phyloP scores from a whole-genome alignment of 495 filamentous ascomycete species.

The Usnea hakonensis region DNA sequence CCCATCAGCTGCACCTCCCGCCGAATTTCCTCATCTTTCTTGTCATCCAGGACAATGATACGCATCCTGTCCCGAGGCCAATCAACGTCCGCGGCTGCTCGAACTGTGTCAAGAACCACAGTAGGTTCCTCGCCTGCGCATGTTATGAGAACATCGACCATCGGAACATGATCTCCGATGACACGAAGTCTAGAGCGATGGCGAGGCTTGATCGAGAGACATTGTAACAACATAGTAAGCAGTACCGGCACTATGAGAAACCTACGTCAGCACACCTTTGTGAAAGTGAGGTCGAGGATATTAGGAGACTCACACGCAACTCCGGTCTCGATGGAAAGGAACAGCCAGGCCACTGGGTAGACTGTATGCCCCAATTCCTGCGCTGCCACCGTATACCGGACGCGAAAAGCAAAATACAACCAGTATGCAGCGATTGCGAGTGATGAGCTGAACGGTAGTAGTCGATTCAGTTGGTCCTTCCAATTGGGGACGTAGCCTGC shows the following conservation, averaged over 20 bases:
- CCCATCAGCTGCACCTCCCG: slow-evolving; percentile 26
- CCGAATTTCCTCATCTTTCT: slow-evolving; percentile 31
- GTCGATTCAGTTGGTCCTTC: background rate
- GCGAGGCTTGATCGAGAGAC: slow-evolving; percentile 2
- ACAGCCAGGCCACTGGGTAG: slow-evolving; percentile 10
- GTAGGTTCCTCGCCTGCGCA: slow-evolving; percentile 46
- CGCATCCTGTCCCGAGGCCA: slow-evolving; percentile 44
- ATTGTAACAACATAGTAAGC: background rate
- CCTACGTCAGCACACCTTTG: slow-evolving; percentile 14
- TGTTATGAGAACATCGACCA: slow-evolving; percentile 46
- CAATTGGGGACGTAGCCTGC: background rate
- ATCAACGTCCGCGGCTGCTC: slow-evolving; percentile 40
- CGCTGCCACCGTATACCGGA: slow-evolving; percentile 4
- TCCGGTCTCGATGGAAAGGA: slow-evolving; percentile 1
- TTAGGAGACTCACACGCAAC: slow-evolving; percentile 16
- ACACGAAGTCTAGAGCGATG: slow-evolving; percentile 1
- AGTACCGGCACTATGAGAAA: slow-evolving; percentile 22
- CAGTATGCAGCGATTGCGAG: background rate
- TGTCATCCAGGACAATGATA: slow-evolving; percentile 48
- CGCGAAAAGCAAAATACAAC: slow-evolving; percentile 2
- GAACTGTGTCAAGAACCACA: slow-evolving; percentile 46
- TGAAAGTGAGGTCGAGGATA: slow-evolving; percentile 9
- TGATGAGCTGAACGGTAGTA: background rate
- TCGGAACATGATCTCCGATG: slow-evolving; percentile 23
- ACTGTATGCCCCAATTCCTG: background rate